A percentile compares a stretch with the other conserved stretches of the same genome.
These are phyloP conservation scores for Colletotrichum cereale DNA, from an alignment of 2,329 filamentous ascomycete genomes.

Conservation along the genomic window DNA sequence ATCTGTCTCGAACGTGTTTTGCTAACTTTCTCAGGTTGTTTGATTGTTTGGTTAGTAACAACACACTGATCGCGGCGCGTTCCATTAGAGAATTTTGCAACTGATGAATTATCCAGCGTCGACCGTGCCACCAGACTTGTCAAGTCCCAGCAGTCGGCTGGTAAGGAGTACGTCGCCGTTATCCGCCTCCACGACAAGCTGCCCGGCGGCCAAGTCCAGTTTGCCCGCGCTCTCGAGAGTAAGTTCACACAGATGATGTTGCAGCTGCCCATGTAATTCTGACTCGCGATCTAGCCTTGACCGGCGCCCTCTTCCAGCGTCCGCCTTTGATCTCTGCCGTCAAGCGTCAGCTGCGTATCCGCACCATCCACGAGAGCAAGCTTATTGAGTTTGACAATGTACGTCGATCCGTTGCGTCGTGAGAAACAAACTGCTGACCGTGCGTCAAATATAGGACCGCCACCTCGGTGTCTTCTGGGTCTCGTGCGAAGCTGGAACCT, in stretches of 20 bases:
- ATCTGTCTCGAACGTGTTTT: slow-evolving; percentile 76
- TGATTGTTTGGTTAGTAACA: slow-evolving; percentile 40
- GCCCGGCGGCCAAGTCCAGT: slow-evolving; percentile 91
- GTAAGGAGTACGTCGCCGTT: slow-evolving; percentile 98
- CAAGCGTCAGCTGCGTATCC: slow-evolving; percentile 97
- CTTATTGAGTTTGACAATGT: slow-evolving; percentile 94
- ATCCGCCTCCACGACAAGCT: slow-evolving; percentile 96
- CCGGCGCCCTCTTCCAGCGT: slow-evolving; percentile 95
- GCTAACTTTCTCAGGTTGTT: slow-evolving; percentile 43
- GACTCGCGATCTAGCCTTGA: slow-evolving; percentile 66
- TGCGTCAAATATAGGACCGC: slow-evolving; percentile 67
- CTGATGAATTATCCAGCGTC: slow-evolving; percentile 59
- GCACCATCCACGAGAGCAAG: slow-evolving; percentile 98
- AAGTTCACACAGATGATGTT: slow-evolving; percentile 16
- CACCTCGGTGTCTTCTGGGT: slow-evolving; percentile 99
- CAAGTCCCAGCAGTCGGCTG: slow-evolving; percentile 98
- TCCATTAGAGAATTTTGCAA: neutral
- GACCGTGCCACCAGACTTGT: slow-evolving; percentile 97
- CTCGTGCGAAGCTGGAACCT: slow-evolving; percentile 97
- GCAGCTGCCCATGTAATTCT: slow-evolving; percentile 20
- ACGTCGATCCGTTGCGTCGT: slow-evolving; percentile 13
- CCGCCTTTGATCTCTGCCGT: slow-evolving; percentile 98
- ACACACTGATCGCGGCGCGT: slow-evolving; percentile 7
- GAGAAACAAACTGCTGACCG: slow-evolving; percentile 24
- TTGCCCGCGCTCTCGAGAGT: slow-evolving; percentile 91